Base-by-base conservation (phyloP, 106 monocot genomes). In the Dendrobium officinale region DNA sequence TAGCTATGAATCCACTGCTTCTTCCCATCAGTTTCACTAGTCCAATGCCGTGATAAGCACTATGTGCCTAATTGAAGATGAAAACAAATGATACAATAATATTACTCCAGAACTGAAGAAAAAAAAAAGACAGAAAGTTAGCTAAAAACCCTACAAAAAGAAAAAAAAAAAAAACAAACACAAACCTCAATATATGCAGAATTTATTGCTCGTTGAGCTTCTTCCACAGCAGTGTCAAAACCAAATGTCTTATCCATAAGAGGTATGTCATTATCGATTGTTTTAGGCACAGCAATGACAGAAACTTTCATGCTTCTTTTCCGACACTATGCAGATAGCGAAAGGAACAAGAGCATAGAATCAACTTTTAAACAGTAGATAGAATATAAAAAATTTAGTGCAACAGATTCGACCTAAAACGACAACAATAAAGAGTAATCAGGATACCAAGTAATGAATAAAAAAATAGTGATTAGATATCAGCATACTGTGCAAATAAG, bases 131-230 rank as follows among this genome's bases (percentile, higher is more conserved):
- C 16, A 4, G 37, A 26, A 41, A 59, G 40, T 26, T 55, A 55
- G 9, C 55, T 11, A 55, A 55, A 55, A 11, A 55, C 16, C 16
- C 1, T 55, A 27, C 27, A 27, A 26, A 26, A 26, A 0, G 5
- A 55, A 55, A 17, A 4, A 55, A 55, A 9, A 11, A 17, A 11
- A 6, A 55, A 55, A 17, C 2, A 55, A 55, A 55, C 55, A 55
- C 55, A 9, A 83, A 89, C 95, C 95, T 96, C 95, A 81, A 96
- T 93, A 82, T 96, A 96, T 80, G 95, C 95, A 89, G 95, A 93
- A 75, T 93, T 93, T 10, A 96, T 96, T 77, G 95, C 93, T 74
- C 91, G 80, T 75, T 96, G 95, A 61, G 95, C 93, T 83, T 93
- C 95, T 87, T 96, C 95, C 64, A 96, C 95, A 24, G 95, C 37